Conservation (phyloP, 176 grass and related monocot species). For the Carex myosuroides region DNA sequence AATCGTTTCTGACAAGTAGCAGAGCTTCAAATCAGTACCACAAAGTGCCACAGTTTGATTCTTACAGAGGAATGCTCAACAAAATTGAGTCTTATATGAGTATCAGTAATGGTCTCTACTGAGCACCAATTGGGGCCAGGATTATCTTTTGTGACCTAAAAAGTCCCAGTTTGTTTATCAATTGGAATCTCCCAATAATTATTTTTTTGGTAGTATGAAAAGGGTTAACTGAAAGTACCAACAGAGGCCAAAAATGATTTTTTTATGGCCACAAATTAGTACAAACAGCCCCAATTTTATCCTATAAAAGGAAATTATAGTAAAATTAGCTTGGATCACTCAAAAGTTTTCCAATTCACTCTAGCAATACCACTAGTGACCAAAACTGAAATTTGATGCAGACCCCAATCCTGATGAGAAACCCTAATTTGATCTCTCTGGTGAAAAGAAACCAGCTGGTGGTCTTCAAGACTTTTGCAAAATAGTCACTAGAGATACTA, state of each 20-base stretch:
- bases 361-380: background rate
- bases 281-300: conserved; percentile 10
- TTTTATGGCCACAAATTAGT: background rate
- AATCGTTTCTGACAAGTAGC: conserved; percentile 15
- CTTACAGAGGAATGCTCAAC: conserved; percentile 15
- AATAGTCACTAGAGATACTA: background rate
- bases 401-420: background rate
- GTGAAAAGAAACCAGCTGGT: background rate
- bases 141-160: background rate
- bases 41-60: conserved; percentile 7
- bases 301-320: background rate
- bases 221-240: conserved; percentile 9
- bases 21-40: conserved; percentile 18
- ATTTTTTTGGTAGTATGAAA: background rate
- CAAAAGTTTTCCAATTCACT: background rate
- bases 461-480: conserved; percentile 9
- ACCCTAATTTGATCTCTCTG: conserved; percentile 22
- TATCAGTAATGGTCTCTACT: background rate
- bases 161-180: background rate
- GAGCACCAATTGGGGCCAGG: background rate
- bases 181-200: background rate
- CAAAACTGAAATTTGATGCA: background rate
- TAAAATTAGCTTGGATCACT: conserved; percentile 1
- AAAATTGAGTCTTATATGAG: background rate
- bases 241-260: background rate